phyloP scores from a whole-genome alignment of 164 flowering plant species.

The Protea cynaroides region DNA sequence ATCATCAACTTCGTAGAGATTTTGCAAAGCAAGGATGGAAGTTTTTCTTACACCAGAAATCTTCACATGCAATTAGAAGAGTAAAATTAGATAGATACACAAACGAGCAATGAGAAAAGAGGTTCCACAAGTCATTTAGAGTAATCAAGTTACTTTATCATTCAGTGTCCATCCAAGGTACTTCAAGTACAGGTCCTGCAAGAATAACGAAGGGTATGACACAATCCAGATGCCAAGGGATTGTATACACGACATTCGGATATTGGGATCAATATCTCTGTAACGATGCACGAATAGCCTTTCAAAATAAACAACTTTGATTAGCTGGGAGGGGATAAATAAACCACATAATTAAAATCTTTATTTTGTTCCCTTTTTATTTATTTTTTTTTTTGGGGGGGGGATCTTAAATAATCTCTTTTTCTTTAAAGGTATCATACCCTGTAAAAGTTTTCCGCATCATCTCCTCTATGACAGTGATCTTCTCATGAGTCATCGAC shows the following conservation, averaged over 20 bases:
- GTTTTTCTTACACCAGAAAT: conserved; percentile 92
- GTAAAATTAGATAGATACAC: conserved; percentile 8
- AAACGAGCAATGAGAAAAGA: not conserved
- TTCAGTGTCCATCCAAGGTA: conserved; percentile 99
- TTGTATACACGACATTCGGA: conserved; percentile 81
- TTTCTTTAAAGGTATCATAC: conserved; percentile 19
- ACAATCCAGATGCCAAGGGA: conserved; percentile 94
- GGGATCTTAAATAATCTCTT: not conserved
- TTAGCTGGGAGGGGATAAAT: not conserved
- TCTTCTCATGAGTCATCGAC: conserved; percentile 68
- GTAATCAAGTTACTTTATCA: conserved; percentile 61
- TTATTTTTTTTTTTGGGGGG: too few relatives aligned
- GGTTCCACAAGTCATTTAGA: conserved; percentile 3
- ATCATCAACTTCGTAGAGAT: conserved; percentile 90
- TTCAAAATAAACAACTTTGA: conserved; percentile 10
- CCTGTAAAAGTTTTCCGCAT: conserved; percentile 93
- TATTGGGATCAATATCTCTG: conserved; percentile 89
- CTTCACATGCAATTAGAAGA: conserved; percentile 34
- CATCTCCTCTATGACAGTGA: conserved; percentile 73
- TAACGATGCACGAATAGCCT: conserved; percentile 98
- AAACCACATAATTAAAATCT: too few relatives aligned
- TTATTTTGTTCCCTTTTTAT: too few relatives aligned
- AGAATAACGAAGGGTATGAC: conserved; percentile 86
- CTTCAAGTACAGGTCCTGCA: conserved; percentile 90
- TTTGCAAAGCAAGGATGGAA: conserved; percentile 83